Evolutionary conservation across 352 stramenopile genomes (phyloP), one percentile per base, ranked within the genome.

Genomic region (Pythium vanterpoolii): DNA sequence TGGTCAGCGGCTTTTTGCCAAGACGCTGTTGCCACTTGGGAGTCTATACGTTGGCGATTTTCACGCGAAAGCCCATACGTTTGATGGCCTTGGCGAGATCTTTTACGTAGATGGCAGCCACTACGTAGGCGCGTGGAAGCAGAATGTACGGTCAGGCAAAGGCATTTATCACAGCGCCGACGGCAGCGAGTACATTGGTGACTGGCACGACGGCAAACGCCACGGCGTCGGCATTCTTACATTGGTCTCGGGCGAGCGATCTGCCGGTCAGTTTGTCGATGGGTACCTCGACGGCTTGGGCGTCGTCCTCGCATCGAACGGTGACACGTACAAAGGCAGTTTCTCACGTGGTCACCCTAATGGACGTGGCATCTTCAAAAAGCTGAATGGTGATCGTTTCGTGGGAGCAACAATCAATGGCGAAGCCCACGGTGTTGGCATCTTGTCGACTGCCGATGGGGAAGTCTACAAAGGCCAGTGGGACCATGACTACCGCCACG

Each of bases 381-480:
- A 79, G 33, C 66, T 86, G 11, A 88, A 81, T 39, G 84, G 81
- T 16, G 82, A 89, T 52, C 64, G 64, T 16, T 93, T 86, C 42
- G 62, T 90, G 7, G 89, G 89, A 0, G 66, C 69, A 24, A 94
- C 81, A n/a, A 56, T 77, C 3, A 50, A 83, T 30, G 85, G 88
- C 8, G 54, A 74, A 5, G 80, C 86, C 1, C 72, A 95, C 44
- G 91, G 90, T 3, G 49, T 96, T 24, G 91, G 93, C 8, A 72
- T 87, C 6, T 45, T 97, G 16, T 68, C 76, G 5, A 91, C 77
- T 27, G 72, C 79, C 0, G 83, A 93, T 33, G 93, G 92, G 6
- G 90, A 97, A 65, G 72, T 89, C n/a, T 98, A 97, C 77, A 93
- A 96, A 62, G 85, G 85, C 1, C 48, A 89, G 38, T 94, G 83